Base-by-base conservation (phyloP, 1,139 yeast genomes). In the Scheffersomyces lignicola region DNA sequence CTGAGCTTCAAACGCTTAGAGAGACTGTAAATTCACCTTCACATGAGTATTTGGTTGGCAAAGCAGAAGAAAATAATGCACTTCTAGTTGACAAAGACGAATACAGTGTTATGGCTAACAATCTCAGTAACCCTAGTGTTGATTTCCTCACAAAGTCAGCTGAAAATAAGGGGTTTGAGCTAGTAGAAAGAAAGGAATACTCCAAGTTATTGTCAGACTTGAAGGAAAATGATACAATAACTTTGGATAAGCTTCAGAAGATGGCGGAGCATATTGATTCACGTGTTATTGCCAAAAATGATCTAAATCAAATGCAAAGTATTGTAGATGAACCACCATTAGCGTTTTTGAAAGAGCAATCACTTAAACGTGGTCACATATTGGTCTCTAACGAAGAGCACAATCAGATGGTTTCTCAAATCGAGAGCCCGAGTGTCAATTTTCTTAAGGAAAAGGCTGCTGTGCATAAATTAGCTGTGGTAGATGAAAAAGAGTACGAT, bases 181-280 rank as follows among this genome's bases (percentile, higher is more conserved):
- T 49, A 31, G 29, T 48, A 32, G 45, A 39, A 8, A 34, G 14
- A 5, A 24, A 31, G 11, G 29, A 26, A n/a, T 26, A 26, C 11
- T 5, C 20, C 11, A 26, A 26, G 7, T 11, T 26, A 15, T 4
- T 26, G 18, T 5, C 18, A 6, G 29, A 26, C 11, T 16, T 26
- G 5, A 11, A 26, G 5, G 16, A 12, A 14, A 5, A 26, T 26
- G 7, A 7, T 11, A 26, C 18, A 10, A 26, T 26, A 10, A 29
- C 53, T 2, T 27, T 49, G 9, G 53, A 62, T 7, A 60, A 61
- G 31, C 43, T 74, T n/a, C 43, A 41, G 10, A 49, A 48, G 5
- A 56, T 56, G 33, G 72, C 75, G 1, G 26, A 38, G 2, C 47
- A 42, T n/a, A 38, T 53, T 14, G 65, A 65, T 2, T 48, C 55